These are phyloP conservation scores for Lonicera japonica DNA, from an alignment of 129 eudicot genomes.

Conservation along the genomic window DNA sequence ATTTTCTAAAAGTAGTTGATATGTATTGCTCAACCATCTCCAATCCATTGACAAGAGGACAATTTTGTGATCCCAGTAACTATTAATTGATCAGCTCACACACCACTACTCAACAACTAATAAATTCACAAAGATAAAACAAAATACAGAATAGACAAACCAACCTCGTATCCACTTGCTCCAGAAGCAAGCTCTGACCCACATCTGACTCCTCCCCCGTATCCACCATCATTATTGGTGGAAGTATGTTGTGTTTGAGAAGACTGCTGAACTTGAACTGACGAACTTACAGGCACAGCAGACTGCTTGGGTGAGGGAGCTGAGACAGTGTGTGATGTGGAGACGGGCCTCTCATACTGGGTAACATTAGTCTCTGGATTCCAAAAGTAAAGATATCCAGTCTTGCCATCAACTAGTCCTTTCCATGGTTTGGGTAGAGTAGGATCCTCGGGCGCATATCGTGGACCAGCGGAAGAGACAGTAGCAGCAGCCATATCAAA, in stretches of 20 bases:
- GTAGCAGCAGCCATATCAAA: conserved; percentile 65
- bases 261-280: conserved; percentile 47
- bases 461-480: conserved; percentile 39
- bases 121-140: neutral
- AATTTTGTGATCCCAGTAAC: no score
- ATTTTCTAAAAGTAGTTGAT: no score
- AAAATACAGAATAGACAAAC: neutral
- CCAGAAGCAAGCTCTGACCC: conserved; percentile 41
- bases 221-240: conserved; percentile 35
- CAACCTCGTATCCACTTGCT: conserved; percentile 50
- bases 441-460: conserved; percentile 89
- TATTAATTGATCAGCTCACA: no score
- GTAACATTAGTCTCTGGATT: conserved; percentile 94
- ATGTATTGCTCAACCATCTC: no score
- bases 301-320: conserved; percentile 24
- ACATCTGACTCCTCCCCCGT: no score
- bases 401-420: conserved; percentile 86
- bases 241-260: conserved; percentile 27
- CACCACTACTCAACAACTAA: neutral
- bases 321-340: conserved; percentile 24
- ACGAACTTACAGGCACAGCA: conserved; percentile 36
- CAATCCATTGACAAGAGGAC: no score
- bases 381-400: conserved; percentile 93
- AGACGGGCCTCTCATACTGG: conserved; percentile 83
- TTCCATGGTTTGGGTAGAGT: conserved; percentile 96